These are phyloP conservation scores for Aquilaria agallochum DNA, from an alignment of 441 rosid genomes.

Conservation along the genomic window DNA sequence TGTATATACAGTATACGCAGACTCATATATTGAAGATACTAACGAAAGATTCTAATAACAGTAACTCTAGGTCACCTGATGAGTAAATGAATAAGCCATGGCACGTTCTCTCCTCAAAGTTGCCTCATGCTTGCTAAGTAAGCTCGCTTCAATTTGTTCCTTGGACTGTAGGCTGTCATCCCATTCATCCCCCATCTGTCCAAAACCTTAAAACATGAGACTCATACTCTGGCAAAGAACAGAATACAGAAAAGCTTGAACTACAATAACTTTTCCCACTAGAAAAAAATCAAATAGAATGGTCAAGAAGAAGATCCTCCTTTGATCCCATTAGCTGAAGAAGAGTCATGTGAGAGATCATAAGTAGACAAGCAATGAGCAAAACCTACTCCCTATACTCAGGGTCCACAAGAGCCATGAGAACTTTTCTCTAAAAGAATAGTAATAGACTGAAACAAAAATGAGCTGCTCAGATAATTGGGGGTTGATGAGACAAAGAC, in stretches of 20 bases:
- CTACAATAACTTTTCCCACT: too few species aligned
- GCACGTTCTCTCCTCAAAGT: slow-evolving; percentile 66
- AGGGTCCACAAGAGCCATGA: too few species aligned
- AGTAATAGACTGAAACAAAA: background rate
- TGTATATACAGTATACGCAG: too few species aligned
- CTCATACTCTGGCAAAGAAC: slow-evolving; percentile 7
- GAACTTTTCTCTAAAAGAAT: too few species aligned
- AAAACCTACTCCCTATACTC: too few species aligned
- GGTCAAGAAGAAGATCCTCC: background rate
- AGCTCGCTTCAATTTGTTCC: slow-evolving; percentile 53
- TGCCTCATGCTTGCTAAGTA: slow-evolving; percentile 57
- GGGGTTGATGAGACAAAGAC: slow-evolving; percentile 21
- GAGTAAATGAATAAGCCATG: slow-evolving; percentile 62
- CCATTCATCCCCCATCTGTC: slow-evolving; percentile 63
- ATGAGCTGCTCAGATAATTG: background rate
- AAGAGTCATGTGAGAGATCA: too few species aligned
- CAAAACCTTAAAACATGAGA: slow-evolving; percentile 10
- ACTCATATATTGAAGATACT: too few species aligned
- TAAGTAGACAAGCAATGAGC: background rate
- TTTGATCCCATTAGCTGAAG: too few species aligned
- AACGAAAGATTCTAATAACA: too few species aligned
- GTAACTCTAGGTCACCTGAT: slow-evolving; percentile 40
- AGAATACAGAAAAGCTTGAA: background rate
- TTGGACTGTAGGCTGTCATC: slow-evolving; percentile 56
- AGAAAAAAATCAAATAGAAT: background rate